Conservation (phyloP, 768 basidiomycete genomes). For the Hypholoma fasciculare region DNA sequence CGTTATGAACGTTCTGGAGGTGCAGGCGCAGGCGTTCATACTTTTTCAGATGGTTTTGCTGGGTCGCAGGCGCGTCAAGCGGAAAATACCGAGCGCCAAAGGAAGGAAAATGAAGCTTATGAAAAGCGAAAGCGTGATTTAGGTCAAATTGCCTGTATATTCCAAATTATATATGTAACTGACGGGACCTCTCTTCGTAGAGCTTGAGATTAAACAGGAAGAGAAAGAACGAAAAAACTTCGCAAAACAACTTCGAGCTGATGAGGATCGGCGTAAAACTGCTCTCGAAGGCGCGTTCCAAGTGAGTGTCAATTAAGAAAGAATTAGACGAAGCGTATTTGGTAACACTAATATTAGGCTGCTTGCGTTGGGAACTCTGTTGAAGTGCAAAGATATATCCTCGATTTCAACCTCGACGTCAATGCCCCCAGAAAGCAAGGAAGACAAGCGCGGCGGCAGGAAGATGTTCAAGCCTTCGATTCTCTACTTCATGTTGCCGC, state of each 20-base stretch:
- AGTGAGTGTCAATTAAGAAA: conserved; percentile 15
- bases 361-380: conserved; percentile 25
- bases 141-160: conserved; percentile 16
- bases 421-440: conserved; percentile 25
- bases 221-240: conserved; percentile 25
- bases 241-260: conserved; percentile 24
- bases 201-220: conserved; percentile 33
- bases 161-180: neutral
- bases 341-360: conserved; percentile 14
- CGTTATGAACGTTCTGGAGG: conserved; percentile 25
- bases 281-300: conserved; percentile 29
- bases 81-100: conserved; percentile 21
- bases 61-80: conserved; percentile 20
- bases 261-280: conserved; percentile 21
- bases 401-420: conserved; percentile 32
- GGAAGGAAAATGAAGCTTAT: conserved; percentile 29
- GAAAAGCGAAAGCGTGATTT: conserved; percentile 32
- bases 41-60: conserved; percentile 18
- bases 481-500: conserved; percentile 37
- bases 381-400: conserved; percentile 24
- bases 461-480: conserved; percentile 21
- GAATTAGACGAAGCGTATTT: neutral
- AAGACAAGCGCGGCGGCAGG: conserved; percentile 22
- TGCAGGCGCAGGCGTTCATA: conserved; percentile 14
- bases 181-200: conserved; percentile 13